phyloP scores from a whole-genome alignment of 1,284 basidiomycete species.

The Naganishia albida region DNA sequence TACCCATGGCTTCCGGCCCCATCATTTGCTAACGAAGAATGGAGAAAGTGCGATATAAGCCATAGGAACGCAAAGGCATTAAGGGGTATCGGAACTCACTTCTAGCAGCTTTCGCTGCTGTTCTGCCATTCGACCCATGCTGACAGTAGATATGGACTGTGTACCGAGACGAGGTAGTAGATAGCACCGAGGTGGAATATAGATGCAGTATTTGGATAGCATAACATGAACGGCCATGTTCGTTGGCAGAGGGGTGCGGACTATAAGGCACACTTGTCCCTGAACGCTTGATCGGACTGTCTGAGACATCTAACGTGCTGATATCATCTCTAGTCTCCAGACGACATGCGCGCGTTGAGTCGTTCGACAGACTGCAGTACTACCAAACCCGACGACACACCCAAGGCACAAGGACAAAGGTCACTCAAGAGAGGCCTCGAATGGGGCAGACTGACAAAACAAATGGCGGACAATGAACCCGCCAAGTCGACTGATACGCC shows the following conservation, averaged over 20 bases:
- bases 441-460: neutral
- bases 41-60: conserved; percentile 64
- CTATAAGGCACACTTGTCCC: conserved; percentile 7
- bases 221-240: neutral
- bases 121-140: conserved; percentile 56
- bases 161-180: too few species aligned
- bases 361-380: neutral
- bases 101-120: conserved; percentile 56
- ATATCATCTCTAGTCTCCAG: conserved; percentile 3
- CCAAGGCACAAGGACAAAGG: too few species aligned
- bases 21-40: conserved; percentile 90
- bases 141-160: conserved; percentile 28
- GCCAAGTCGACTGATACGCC: neutral
- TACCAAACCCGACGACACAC: too few species aligned
- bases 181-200: too few species aligned
- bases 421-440: too few species aligned
- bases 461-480: neutral
- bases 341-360: neutral
- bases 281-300: neutral
- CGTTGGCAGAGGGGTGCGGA: neutral
- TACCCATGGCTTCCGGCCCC: conserved; percentile 98
- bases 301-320: conserved; percentile 22
- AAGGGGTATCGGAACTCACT: conserved; percentile 40
- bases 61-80: conserved; percentile 46
- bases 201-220: neutral